phyloP scores from a whole-genome alignment of 2,329 filamentous ascomycete genomes.

The Trichoderma sp. region DNA sequence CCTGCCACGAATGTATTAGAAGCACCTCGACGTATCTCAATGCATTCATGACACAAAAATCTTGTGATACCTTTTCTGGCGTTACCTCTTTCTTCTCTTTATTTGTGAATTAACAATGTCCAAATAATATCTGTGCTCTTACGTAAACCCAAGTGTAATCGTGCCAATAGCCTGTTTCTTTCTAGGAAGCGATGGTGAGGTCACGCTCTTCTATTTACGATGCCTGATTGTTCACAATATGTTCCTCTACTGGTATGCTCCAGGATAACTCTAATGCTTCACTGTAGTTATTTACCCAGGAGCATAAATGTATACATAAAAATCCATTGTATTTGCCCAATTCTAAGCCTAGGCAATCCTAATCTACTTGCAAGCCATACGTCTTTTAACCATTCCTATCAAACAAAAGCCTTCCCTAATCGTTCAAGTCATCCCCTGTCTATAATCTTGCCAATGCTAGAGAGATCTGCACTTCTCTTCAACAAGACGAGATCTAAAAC shows the following conservation, averaged over 20 bases:
- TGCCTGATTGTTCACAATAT: not conserved
- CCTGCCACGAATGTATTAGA: constrained; percentile 46
- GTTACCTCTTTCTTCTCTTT: not conserved
- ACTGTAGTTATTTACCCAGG: no score
- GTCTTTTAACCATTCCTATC: constrained; percentile 29
- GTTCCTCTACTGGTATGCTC: not conserved
- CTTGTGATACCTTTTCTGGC: constrained; percentile 2
- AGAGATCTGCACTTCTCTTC: constrained; percentile 44
- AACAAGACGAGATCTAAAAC: constrained; percentile 20
- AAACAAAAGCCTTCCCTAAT: constrained; percentile 7
- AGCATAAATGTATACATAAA: not conserved
- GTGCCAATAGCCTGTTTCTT: not conserved
- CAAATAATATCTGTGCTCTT: not conserved
- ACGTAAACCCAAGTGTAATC: not conserved
- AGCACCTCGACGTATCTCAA: constrained; percentile 43
- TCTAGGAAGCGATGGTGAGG: not conserved
- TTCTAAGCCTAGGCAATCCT: constrained; percentile 23
- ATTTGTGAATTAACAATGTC: not conserved
- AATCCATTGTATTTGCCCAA: constrained; percentile 24
- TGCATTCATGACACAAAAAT: constrained; percentile 36
- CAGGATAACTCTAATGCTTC: not conserved
- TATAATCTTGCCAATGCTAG: constrained; percentile 23
- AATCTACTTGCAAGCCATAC: constrained; percentile 27
- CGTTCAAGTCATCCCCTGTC: constrained; percentile 22
- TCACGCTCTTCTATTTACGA: not conserved